Base-by-base conservation (phyloP, 768 basidiomycete genomes). In the Calvatia gigantea region DNA sequence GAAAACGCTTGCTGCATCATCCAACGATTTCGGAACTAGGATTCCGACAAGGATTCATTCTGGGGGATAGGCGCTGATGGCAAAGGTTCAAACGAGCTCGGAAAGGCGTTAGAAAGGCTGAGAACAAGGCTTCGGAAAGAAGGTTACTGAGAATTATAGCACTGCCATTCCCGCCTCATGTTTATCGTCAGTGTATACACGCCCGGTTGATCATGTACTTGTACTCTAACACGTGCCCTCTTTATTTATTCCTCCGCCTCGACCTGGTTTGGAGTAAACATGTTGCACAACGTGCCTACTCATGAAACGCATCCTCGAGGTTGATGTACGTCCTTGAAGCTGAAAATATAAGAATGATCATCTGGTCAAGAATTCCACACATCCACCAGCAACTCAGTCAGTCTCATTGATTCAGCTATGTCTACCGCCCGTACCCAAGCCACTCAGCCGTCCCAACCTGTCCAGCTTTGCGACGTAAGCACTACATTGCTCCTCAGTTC, bases 41-140 rank as follows among this genome's bases (percentile, higher is more conserved):
- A 86, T 63, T 88, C 86, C n/a, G 83, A 84, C 56, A 85, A 82
- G 59, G 88, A 90, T 66, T 75, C 85, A 37, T 89, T 89, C 68
- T 90, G 88, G 87, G 88, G 88, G n/a, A 68, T 83, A 58, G 88
- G 88, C 4, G 73, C 78, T 35, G 84, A 90, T 65, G 71, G 77
- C 25, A 70, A 75, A 62, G 88, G 88, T 19, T 80, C 82, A 37
- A 90, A 90, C 59, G 86, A 90, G 66, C 79, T 90, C 29, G 89
- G 88, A 38, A 87, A 84, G 65, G 82, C 84, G 9, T 75, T 89
- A 9, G 79, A 82, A 60, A 79, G 85, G 59, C 70, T 90, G 60
- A 75, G 88, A 58, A 69, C 72, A 44, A 79, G 76, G 65, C 69
- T 87, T 51, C 82, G 80, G 29, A 56, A 32, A 21, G 54, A 49